Evolutionary conservation across 2,329 filamentous ascomycete species (phyloP), one percentile per base, ranked within the genome.

Genomic region (Nemania abortiva): DNA sequence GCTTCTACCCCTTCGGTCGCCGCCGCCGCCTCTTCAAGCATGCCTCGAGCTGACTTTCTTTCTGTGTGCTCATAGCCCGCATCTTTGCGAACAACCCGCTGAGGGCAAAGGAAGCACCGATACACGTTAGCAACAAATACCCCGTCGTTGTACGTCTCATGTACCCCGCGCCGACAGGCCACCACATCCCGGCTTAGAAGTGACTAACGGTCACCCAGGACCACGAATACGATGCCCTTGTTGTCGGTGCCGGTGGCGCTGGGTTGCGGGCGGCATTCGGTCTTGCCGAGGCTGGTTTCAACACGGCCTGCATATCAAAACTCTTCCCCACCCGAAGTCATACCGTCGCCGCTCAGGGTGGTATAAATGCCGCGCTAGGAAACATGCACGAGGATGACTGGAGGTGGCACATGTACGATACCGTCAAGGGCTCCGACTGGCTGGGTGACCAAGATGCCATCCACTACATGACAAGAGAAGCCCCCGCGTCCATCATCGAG

Each of bases 401-500:
- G 95, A 91, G 94, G 87, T 98, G 95, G 95, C 95, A 98, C 85
- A 98, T 98, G 95, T 98, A 98, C 87, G 95, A 98, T 82, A 98
- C 95, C 52, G 95, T 98, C 81, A 98, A 98, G 87, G 95, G 95
- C 74, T 97, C 93, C 74, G 95, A 98, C 86, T 98, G 95, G 95
- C 89, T 98, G 60, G 95, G 95, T 82, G 95, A 98, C 83, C 95
- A 98, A 84, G 95, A 98, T 81, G 95, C 95, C 74, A 98, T 98
- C 80, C 95, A 98, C 85, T 98, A 98, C 86, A 98, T 98, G 95
- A 98, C 95, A 78, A 89, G 94, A 79, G 95, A 98, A 85, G 95
- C 95, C 70, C 94, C 95, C 39, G 90, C 91, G 70, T 95, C 92
- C 75, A 95, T 98, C 76, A 92, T 97, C 80, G 95, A 98, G 84